phyloP scores from a whole-genome alignment of 768 basidiomycete species.

The Boletus subcaerulescens region DNA sequence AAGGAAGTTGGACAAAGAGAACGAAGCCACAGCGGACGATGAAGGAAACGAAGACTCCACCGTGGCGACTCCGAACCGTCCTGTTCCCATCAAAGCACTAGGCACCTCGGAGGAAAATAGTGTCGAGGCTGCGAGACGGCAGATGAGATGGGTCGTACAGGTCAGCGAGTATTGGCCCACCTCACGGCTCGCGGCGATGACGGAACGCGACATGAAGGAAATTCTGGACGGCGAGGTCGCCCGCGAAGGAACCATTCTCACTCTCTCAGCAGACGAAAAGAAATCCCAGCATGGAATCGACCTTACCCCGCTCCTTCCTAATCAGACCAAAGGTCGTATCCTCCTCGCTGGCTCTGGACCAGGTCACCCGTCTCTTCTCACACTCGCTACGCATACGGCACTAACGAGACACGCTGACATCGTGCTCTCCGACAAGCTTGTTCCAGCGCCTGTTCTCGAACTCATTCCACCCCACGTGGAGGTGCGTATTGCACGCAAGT shows the following conservation, averaged over 20 bases:
- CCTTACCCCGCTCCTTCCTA: slow-evolving; percentile 18
- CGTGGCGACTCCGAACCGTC: slow-evolving; percentile 62
- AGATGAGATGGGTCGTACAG: slow-evolving; percentile 93
- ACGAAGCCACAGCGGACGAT: slow-evolving; percentile 25
- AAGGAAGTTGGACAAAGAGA: slow-evolving; percentile 25
- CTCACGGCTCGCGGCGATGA: slow-evolving; percentile 67
- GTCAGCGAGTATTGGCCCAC: slow-evolving; percentile 97
- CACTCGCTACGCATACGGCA: slow-evolving; percentile 77
- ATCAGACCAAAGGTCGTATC: slow-evolving; percentile 57
- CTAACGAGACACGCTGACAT: slow-evolving; percentile 80
- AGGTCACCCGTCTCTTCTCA: slow-evolving; percentile 90
- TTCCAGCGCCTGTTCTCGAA: slow-evolving; percentile 81
- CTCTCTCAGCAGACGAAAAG: slow-evolving; percentile 33
- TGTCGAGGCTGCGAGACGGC: slow-evolving; percentile 50
- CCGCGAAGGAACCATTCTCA: slow-evolving; percentile 4
- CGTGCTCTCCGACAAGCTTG: slow-evolving; percentile 95
- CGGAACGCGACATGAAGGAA: slow-evolving; percentile 62
- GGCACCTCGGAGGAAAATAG: slow-evolving; percentile 30
- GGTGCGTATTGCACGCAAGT: slow-evolving; percentile 91
- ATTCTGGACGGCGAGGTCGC: slow-evolving; percentile 44
- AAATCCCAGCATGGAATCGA: slow-evolving; percentile 32
- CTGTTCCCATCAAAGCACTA: slow-evolving; percentile 46
- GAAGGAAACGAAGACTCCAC: slow-evolving; percentile 54
- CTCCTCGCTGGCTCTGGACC: slow-evolving; percentile 93
- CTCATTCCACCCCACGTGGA: slow-evolving; percentile 72